Evolutionary conservation across 176 grass and related monocot genomes (phyloP).

Genomic region (Rhynchospora breviuscula): DNA sequence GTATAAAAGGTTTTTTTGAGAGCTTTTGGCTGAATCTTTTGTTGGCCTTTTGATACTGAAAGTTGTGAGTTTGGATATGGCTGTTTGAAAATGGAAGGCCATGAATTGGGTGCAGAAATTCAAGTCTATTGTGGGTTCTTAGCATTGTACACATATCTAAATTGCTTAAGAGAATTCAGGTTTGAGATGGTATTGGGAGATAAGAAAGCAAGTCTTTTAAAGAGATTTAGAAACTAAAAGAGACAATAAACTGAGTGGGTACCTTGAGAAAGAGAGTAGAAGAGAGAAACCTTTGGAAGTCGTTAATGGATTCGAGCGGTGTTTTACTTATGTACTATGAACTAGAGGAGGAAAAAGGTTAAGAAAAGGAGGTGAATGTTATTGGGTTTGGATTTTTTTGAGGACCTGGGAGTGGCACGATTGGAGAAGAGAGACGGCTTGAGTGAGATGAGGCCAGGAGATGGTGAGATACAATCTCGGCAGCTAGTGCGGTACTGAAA

Average conservation of each 20-base stretch:
- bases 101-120: slow-evolving; percentile 27
- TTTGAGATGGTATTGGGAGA: not conserved
- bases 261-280: not conserved
- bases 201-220: slow-evolving; percentile 1
- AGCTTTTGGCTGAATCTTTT: slow-evolving; percentile 14
- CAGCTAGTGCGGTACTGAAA: not conserved
- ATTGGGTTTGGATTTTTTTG: not conserved
- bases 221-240: not conserved
- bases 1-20: slow-evolving; percentile 13
- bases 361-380: not conserved
- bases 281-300: not conserved
- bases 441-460: slow-evolving; percentile 1
- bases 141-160: slow-evolving; percentile 33
- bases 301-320: not conserved
- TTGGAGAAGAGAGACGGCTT: not conserved
- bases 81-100: slow-evolving; percentile 25
- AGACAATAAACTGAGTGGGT: not conserved
- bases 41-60: slow-evolving; percentile 7
- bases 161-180: not conserved
- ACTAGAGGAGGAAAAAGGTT: not conserved
- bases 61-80: not conserved
- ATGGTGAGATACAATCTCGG: not conserved
- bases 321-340: not conserved
- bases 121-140: slow-evolving; percentile 38
- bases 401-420: slow-evolving; percentile 6